Conservation (phyloP, 2,329 filamentous ascomycete species). For the Diaporthe caulivora region DNA sequence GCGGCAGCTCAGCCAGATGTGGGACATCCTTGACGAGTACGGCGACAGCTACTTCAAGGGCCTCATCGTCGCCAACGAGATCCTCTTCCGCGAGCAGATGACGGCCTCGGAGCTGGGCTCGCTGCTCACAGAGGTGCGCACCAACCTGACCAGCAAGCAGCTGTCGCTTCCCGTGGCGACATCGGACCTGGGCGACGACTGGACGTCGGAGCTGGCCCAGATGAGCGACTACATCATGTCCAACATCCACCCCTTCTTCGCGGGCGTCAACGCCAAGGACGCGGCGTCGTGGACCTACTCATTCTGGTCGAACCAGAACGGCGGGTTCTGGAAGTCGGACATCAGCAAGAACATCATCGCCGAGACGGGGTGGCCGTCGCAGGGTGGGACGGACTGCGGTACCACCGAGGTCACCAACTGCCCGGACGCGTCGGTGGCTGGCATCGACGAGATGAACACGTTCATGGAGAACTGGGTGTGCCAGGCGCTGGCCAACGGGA, state of each 20-base stretch:
- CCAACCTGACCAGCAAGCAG: conserved; percentile 76
- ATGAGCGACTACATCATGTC: conserved; percentile 92
- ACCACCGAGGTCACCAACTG: conserved; percentile 64
- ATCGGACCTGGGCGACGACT: conserved; percentile 90
- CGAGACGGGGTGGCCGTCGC: conserved; percentile 92
- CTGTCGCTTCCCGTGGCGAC: conserved; percentile 85
- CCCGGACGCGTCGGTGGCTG: conserved; percentile 78
- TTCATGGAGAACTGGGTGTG: conserved; percentile 92
- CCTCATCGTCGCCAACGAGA: conserved; percentile 86
- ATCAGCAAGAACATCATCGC: conserved; percentile 81
- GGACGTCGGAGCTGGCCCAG: conserved; percentile 76
- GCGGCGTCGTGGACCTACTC: conserved; percentile 84
- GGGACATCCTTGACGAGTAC: conserved; percentile 80
- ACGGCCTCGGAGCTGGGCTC: conserved; percentile 72
- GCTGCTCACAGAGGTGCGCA: conserved; percentile 76
- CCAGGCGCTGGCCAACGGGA: conserved; percentile 81
- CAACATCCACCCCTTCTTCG: conserved; percentile 97
- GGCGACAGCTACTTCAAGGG: conserved; percentile 79
- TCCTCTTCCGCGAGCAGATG: conserved; percentile 82
- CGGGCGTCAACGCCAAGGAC: conserved; percentile 75
- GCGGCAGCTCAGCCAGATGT: conserved; percentile 87
- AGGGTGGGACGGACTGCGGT: conserved; percentile 84
- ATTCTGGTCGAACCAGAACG: conserved; percentile 83
- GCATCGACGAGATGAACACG: conserved; percentile 83
- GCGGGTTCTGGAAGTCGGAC: conserved; percentile 72